Base-by-base conservation (phyloP, 306 rosid species). In the Gastrolobium villosum region DNA sequence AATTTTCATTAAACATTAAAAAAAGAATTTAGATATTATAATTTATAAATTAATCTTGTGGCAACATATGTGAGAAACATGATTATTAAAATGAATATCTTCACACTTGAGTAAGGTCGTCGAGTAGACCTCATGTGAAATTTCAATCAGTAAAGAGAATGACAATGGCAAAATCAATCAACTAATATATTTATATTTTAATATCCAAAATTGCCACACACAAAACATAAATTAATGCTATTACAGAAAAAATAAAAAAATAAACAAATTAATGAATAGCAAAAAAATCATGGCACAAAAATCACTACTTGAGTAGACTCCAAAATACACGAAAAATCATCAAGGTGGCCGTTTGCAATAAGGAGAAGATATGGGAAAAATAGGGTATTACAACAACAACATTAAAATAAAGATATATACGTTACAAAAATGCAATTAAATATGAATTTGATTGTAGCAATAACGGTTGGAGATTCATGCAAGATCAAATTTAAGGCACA, bases 381-480 rank as follows among this genome's bases (percentile, higher is more conserved):
- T 14, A 64, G 44, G 54, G 14, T 7, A 65, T 7, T 3, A n/a
- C 26, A 49, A 30, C 45, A 44, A 60, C 41, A 50, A 50, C 26
- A 13, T 46, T 28, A n/a, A n/a, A n/a, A 46, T 7, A 45, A 59
- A 74, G 63, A 57, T 6, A 55, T 13, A 31, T 6, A 5, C 2
- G 15, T 20, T 20, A 20, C 26, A 20, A 20, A 39, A 67, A 46
- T 60, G 71, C 52, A 65, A 80, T 63, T 73, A 64, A 80, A 54
- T 54, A 43, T 14, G 69, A 1, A 44, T 80, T 64, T 80, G 45
- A 74, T 55, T 73, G 70, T 54, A 10, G 20, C 7, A 7, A 54
- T 10, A 26, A 60, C 79, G 76, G 77, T 69, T 65, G 78, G 15
- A 75, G 66, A 53, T 36, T 72, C 69, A 73, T 76, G 68, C 62